phyloP scores from a whole-genome alignment of 2,329 filamentous ascomycete genomes.

The Chalara sp. region DNA sequence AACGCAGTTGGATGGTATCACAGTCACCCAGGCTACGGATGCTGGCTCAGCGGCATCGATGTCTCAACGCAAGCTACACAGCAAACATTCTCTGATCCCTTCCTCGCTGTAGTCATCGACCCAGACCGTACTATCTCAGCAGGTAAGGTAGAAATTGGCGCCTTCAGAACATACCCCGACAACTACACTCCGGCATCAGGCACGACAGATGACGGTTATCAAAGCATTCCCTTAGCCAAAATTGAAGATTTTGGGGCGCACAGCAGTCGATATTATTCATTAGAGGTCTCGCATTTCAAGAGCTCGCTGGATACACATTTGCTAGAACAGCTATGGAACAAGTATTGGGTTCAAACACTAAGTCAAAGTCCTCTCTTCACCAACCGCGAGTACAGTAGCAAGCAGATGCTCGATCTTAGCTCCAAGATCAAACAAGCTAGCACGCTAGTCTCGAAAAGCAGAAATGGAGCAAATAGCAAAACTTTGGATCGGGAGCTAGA shows the following conservation, averaged over 20 bases:
- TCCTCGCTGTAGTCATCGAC: slow-evolving; percentile 92
- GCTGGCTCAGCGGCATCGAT: slow-evolving; percentile 96
- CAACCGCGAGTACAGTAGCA: slow-evolving; percentile 87
- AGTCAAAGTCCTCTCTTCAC: slow-evolving; percentile 85
- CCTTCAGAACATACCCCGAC: slow-evolving; percentile 85
- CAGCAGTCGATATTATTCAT: slow-evolving; percentile 79
- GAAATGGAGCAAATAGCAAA: slow-evolving; percentile 9
- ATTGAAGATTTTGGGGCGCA: slow-evolving; percentile 95
- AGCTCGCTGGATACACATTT: slow-evolving; percentile 82
- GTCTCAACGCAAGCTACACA: slow-evolving; percentile 82
- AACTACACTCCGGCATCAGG: slow-evolving; percentile 54
- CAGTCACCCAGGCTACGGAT: slow-evolving; percentile 93
- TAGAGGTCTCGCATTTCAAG: slow-evolving; percentile 93
- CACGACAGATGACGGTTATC: slow-evolving; percentile 49
- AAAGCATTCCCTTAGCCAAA: slow-evolving; percentile 84
- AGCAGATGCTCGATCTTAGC: slow-evolving; percentile 83
- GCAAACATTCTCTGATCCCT: slow-evolving; percentile 82
- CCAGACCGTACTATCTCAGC: slow-evolving; percentile 91
- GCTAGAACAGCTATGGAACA: slow-evolving; percentile 90
- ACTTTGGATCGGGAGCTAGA: slow-evolving; percentile 40
- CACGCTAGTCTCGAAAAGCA: slow-evolving; percentile 28
- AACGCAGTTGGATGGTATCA: slow-evolving; percentile 99
- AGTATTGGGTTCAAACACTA: slow-evolving; percentile 97
- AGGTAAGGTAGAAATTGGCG: slow-evolving; percentile 91
- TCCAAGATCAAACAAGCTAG: slow-evolving; percentile 70